These are phyloP conservation scores for Stephania cephalantha DNA, from an alignment of 164 flowering plant species.

Conservation along the genomic window DNA sequence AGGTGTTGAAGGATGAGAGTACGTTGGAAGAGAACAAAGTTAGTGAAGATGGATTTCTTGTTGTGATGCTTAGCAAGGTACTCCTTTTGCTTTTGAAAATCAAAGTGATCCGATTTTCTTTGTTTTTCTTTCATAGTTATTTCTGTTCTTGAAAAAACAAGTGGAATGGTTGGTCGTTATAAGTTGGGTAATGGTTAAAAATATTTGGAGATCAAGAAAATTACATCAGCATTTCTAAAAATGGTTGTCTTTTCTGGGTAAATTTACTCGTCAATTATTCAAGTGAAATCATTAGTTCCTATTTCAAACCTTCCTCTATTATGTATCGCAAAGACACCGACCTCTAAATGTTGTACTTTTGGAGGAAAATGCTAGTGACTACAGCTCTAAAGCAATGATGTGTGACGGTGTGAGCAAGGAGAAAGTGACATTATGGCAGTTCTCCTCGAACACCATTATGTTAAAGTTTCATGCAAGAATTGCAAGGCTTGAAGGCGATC, in stretches of 20 bases:
- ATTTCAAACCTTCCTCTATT: not conserved
- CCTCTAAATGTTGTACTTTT: not conserved
- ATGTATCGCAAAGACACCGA: not conserved
- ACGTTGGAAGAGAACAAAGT: conserved; percentile 87
- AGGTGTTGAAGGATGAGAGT: conserved; percentile 96
- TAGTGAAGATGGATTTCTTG: conserved; percentile 92
- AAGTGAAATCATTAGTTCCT: not conserved
- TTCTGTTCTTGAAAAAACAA: not conserved
- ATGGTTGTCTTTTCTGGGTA: not conserved
- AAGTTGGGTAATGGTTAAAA: not conserved
- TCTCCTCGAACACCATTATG: not conserved
- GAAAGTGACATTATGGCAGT: too few species aligned
- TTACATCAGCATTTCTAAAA: not conserved
- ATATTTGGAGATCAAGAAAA: not conserved
- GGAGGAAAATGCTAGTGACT: not conserved
- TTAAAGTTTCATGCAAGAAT: not conserved
- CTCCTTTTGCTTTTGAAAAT: not conserved
- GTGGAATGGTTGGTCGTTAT: not conserved
- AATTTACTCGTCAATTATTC: not conserved
- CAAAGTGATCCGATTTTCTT: not conserved
- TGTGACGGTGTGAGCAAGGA: not conserved
- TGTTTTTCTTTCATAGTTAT: not conserved
- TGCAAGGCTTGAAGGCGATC: too few species aligned
- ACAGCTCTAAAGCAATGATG: not conserved
- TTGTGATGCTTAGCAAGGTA: conserved; percentile 99